Evolutionary conservation across 805 yeast genomes (phyloP).

Genomic region (Metschnikowia corniflorae): DNA sequence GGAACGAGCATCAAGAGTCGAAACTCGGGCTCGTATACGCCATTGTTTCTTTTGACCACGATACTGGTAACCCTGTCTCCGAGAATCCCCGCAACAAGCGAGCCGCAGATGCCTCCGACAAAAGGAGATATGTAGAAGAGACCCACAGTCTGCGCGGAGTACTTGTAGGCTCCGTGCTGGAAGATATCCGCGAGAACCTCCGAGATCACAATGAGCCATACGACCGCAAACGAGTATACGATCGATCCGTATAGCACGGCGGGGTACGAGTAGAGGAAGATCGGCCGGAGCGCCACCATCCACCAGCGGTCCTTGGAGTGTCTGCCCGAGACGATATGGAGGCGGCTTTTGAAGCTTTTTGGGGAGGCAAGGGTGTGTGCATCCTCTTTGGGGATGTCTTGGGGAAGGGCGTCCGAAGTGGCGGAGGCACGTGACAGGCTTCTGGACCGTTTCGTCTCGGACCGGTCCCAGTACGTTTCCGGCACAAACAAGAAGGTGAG

Average conservation of each 20-base stretch:
- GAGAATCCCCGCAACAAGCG: conserved; percentile 48
- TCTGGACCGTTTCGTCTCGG: background rate
- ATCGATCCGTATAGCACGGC: conserved; percentile 49
- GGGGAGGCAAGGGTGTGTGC: conserved; percentile 18
- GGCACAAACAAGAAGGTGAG: conserved; percentile 54
- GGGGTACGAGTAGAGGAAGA: conserved; percentile 49
- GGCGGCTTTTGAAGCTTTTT: conserved; percentile 26
- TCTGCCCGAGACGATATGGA: conserved; percentile 47
- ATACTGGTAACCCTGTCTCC: conserved; percentile 47
- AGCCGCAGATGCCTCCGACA: conserved; percentile 55
- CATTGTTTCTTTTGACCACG: conserved; percentile 45
- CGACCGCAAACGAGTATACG: conserved; percentile 54
- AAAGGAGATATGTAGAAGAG: conserved; percentile 54
- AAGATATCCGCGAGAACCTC: conserved; percentile 54
- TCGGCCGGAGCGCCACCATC: conserved; percentile 54
- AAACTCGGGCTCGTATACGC: conserved; percentile 62
- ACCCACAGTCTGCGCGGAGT: conserved; percentile 46
- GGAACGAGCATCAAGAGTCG: conserved; percentile 53
- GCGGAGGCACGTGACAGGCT: background rate
- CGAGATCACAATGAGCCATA: conserved; percentile 60
- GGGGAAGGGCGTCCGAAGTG: background rate
- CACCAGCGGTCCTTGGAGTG: conserved; percentile 50
- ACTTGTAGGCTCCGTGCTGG: conserved; percentile 42
- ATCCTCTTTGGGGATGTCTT: background rate
- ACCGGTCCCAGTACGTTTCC: conserved; percentile 60